phyloP scores from a whole-genome alignment of 768 basidiomycete species.

The Mycena olivaceomarginata region DNA sequence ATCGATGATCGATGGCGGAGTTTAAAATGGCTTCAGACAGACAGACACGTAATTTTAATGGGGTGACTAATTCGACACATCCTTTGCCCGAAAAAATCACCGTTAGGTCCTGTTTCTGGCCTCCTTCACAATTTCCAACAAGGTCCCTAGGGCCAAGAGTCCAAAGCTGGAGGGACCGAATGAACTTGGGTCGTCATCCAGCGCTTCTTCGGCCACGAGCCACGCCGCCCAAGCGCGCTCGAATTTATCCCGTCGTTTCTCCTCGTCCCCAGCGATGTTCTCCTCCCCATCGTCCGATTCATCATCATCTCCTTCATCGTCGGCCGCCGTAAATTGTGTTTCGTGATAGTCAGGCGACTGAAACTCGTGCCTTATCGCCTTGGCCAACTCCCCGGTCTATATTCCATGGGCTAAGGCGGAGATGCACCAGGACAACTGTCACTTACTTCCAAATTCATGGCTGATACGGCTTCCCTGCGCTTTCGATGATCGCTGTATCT shows the following conservation, averaged over 20 bases:
- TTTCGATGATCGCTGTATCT: constrained; percentile 65
- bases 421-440: constrained; percentile 30
- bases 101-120: constrained; percentile 22
- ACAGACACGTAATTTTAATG: too few species aligned
- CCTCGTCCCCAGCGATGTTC: constrained; percentile 48
- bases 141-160: constrained; percentile 62
- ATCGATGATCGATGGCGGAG: too few species aligned
- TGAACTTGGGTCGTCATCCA: constrained; percentile 49
- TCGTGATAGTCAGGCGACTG: constrained; percentile 41
- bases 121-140: constrained; percentile 63
- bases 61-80: too few species aligned
- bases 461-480: constrained; percentile 59
- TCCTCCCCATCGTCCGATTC: constrained; percentile 51
- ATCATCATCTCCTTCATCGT: constrained; percentile 51
- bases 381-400: constrained; percentile 62
- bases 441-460: constrained; percentile 67
- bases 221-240: constrained; percentile 67
- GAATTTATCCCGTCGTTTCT: constrained; percentile 54
- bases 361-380: constrained; percentile 57
- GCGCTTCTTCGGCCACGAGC: constrained; percentile 57
- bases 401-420: neutral
- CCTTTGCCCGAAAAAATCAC: neutral
- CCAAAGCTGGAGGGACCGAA: constrained; percentile 69
- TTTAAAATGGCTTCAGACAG: too few species aligned
- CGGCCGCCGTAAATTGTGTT: constrained; percentile 42